Base-by-base conservation (phyloP, 2,329 filamentous ascomycete species). In the Dothidotthia symphoricarpi region DNA sequence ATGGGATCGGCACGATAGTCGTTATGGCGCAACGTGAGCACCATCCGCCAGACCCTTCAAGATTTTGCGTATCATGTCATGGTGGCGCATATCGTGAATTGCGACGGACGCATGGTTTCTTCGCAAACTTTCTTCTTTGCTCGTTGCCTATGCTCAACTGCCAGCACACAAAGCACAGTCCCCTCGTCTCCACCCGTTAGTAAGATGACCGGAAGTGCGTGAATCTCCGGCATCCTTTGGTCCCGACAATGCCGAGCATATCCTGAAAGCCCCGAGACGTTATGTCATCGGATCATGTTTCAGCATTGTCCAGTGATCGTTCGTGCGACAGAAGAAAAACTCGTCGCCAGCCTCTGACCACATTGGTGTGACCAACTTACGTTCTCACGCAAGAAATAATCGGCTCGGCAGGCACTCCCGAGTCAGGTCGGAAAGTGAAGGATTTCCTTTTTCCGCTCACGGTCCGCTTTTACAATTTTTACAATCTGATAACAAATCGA, bases 301-400 rank as follows among this genome's bases (percentile, higher is more conserved):
- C 39, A 35, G 26, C 30, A 28, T 36, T 42, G 34, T 38, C 35
- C 29, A 45, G 34, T 34, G 33, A 32, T 40, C 24, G 36, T 39
- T 50, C 40, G 48, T 48, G 36, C 36, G 33, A 47, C 42, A 24
- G 35, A 22, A 30, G 22, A 30, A 38, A 34, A 32, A 22, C 9
- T 17, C 30, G 26, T 31, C 57, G 57, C 28, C 37, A 14, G 15
- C 25, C 36, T 43, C 43, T 57, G 52, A 44, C 63, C 47, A 53
- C 41, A 42, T 43, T 41, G 48, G 44, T 42, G 40, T 55, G 51
- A 49, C 19, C 9, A 6, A 9, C 19, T 9, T 9, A 22, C 9
- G 19, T 22, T 22, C 19, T 22, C 19, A 9, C 19, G 19, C 19
- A 22, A 22, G 19, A 22, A 22, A 6, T 9, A 6, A 22, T 22